Evolutionary conservation across 2,329 filamentous ascomycete genomes (phyloP).

Genomic region (Apiospora phragmitis): DNA sequence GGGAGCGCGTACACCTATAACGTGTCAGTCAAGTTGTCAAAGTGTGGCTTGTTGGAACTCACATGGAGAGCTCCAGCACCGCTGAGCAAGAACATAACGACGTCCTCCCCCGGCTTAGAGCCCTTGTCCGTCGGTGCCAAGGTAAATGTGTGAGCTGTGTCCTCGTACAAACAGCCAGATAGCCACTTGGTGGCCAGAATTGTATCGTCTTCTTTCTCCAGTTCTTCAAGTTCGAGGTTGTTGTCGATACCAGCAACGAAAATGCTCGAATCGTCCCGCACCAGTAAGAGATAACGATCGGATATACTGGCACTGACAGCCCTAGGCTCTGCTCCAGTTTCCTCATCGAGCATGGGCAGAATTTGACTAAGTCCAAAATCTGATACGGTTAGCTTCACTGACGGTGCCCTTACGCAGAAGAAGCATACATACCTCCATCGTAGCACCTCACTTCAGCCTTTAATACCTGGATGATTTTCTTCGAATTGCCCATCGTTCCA

Average conservation of each 20-base stretch:
- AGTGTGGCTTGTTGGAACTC: conserved; percentile 34
- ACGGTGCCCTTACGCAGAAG: background rate
- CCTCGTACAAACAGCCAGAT: conserved; percentile 81
- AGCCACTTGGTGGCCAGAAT: conserved; percentile 70
- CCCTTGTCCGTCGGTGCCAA: conserved; percentile 39
- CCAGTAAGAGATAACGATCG: conserved; percentile 81
- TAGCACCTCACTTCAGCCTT: conserved; percentile 88
- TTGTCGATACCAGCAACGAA: conserved; percentile 78
- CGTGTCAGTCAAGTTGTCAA: conserved; percentile 15
- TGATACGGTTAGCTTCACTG: conserved; percentile 34
- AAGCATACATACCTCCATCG: conserved; percentile 68
- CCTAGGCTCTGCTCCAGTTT: conserved; percentile 77
- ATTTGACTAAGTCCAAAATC: conserved; percentile 90
- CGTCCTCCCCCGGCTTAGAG: conserved; percentile 44
- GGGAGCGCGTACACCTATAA: conserved; percentile 73
- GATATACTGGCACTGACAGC: conserved; percentile 80
- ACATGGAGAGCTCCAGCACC: conserved; percentile 74
- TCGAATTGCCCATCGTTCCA: conserved; percentile 77
- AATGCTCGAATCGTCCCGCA: conserved; percentile 81
- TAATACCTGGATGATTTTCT: conserved; percentile 82
- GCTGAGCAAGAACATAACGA: conserved; percentile 77
- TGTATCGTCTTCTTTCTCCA: conserved; percentile 62
- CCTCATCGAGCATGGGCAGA: conserved; percentile 88
- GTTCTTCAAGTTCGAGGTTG: conserved; percentile 81
- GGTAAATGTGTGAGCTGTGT: conserved; percentile 58